Percentiles rank a stretch among this genome's conserved stretches.
Evolutionary conservation across 2,329 filamentous ascomycete species (phyloP).

Genomic region (Ophiocordyceps unilateralis): DNA sequence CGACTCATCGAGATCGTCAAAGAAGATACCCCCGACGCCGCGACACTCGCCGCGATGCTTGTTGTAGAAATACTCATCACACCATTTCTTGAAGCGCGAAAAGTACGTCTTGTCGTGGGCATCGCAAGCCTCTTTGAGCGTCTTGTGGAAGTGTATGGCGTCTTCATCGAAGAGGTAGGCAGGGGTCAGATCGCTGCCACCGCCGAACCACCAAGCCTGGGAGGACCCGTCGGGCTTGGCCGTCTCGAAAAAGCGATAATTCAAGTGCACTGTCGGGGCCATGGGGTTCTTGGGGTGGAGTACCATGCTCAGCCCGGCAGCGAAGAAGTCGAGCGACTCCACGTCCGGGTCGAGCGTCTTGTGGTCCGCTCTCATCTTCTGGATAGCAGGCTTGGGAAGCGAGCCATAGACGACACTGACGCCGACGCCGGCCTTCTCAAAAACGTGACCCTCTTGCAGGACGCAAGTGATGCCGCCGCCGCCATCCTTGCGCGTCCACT

Average conservation of each 20-base stretch:
- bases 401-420: slow-evolving; percentile 89
- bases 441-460: slow-evolving; percentile 87
- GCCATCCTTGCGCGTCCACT: slow-evolving; percentile 74
- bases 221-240: slow-evolving; percentile 63
- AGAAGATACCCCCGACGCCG: slow-evolving; percentile 93
- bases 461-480: slow-evolving; percentile 92
- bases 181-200: slow-evolving; percentile 85
- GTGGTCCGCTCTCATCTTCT: slow-evolving; percentile 88
- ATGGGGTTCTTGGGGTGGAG: slow-evolving; percentile 90
- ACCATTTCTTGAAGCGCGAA: slow-evolving; percentile 93
- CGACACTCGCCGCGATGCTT: slow-evolving; percentile 78
- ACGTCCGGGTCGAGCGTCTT: slow-evolving; percentile 68
- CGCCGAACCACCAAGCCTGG: slow-evolving; percentile 96
- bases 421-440: slow-evolving; percentile 94
- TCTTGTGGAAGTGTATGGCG: slow-evolving; percentile 88
- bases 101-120: slow-evolving; percentile 87
- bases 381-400: slow-evolving; percentile 70
- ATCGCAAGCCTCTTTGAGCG: slow-evolving; percentile 84
- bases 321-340: slow-evolving; percentile 85
- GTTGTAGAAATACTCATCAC: slow-evolving; percentile 91
- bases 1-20: slow-evolving; percentile 82
- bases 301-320: slow-evolving; percentile 81
- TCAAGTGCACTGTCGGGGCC: slow-evolving; percentile 93
- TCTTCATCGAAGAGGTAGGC: slow-evolving; percentile 94
- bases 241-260: slow-evolving; percentile 98